Conservation (phyloP, 1,284 basidiomycete species). For the Erythrobasidium hasegawianum region DNA sequence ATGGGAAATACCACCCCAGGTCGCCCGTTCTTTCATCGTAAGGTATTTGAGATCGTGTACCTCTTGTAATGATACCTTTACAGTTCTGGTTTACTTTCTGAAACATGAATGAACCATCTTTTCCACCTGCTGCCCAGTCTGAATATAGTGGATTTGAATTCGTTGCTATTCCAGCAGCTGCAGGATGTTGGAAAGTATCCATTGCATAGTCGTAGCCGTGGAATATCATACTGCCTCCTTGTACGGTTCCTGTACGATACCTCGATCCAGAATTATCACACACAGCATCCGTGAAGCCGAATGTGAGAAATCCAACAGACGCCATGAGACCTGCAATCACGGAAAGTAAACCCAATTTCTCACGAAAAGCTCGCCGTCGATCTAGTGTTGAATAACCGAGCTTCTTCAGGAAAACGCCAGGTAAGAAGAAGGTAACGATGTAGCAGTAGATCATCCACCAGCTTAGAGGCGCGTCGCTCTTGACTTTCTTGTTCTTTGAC, state of each 20-base stretch:
- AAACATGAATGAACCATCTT: constrained; percentile 90
- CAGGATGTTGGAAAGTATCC: constrained; percentile 75
- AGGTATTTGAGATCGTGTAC: constrained; percentile 64
- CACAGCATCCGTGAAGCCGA: constrained; percentile 95
- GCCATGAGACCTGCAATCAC: constrained; percentile 82
- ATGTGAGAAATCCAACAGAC: constrained; percentile 93
- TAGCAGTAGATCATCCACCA: constrained; percentile 96
- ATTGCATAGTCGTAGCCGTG: constrained; percentile 93
- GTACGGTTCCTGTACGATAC: constrained; percentile 72
- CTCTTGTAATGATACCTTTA: constrained; percentile 67
- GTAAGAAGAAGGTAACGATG: constrained; percentile 77
- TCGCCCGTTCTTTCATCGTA: constrained; percentile 55
- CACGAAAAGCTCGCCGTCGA: constrained; percentile 92
- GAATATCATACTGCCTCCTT: constrained; percentile 78
- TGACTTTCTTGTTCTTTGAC: constrained; percentile 56
- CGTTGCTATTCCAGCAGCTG: constrained; percentile 57
- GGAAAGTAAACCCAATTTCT: constrained; percentile 90
- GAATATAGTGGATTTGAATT: constrained; percentile 83
- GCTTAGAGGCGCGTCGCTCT: constrained; percentile 77
- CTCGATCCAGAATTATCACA: constrained; percentile 80
- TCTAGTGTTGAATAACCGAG: constrained; percentile 80
- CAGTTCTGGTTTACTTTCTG: constrained; percentile 85
- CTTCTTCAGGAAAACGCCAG: constrained; percentile 64
- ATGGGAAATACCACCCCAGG: constrained; percentile 85
- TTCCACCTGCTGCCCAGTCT: constrained; percentile 71